phyloP scores from a whole-genome alignment of 2,329 filamentous ascomycete species.

The Cladophialophora psammophila region DNA sequence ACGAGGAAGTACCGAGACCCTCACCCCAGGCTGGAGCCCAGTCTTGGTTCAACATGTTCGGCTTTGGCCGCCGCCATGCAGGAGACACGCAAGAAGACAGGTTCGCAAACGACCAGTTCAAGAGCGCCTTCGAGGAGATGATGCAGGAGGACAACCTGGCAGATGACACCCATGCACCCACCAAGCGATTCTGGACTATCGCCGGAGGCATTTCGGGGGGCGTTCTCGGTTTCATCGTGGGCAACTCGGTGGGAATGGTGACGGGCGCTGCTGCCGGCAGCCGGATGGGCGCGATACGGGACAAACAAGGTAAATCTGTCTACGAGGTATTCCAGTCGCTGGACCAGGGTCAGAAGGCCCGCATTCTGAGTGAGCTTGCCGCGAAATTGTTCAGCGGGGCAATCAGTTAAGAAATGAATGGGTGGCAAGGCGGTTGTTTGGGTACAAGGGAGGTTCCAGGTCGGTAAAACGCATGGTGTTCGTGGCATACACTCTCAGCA shows the following conservation, averaged over 20 bases:
- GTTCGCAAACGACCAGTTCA: slow-evolving; percentile 81
- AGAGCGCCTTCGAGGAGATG: slow-evolving; percentile 90
- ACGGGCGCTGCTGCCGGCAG: slow-evolving; percentile 94
- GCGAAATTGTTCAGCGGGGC: slow-evolving; percentile 74
- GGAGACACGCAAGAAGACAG: slow-evolving; percentile 46
- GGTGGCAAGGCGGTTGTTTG: neutral
- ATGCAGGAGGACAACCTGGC: slow-evolving; percentile 84
- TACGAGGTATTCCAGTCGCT: slow-evolving; percentile 89
- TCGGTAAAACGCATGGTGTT: neutral
- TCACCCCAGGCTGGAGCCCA: slow-evolving; percentile 56
- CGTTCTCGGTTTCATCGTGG: slow-evolving; percentile 92
- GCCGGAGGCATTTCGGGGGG: slow-evolving; percentile 86
- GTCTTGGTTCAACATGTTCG: slow-evolving; percentile 75
- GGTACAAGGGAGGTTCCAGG: neutral
- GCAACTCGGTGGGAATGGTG: slow-evolving; percentile 85
- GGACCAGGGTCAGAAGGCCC: slow-evolving; percentile 80
- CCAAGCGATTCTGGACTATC: slow-evolving; percentile 82
- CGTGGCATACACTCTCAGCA: neutral
- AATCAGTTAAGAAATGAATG: slow-evolving; percentile 22
- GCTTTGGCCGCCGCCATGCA: slow-evolving; percentile 58
- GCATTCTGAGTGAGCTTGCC: slow-evolving; percentile 82
- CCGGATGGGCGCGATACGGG: slow-evolving; percentile 84
- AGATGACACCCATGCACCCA: slow-evolving; percentile 65
- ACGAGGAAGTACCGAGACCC: slow-evolving; percentile 39
- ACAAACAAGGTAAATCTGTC: slow-evolving; percentile 92